Evolutionary conservation across 495 filamentous ascomycete genomes (phyloP).

Genomic region (Pseudomonodictys pantanalensis): DNA sequence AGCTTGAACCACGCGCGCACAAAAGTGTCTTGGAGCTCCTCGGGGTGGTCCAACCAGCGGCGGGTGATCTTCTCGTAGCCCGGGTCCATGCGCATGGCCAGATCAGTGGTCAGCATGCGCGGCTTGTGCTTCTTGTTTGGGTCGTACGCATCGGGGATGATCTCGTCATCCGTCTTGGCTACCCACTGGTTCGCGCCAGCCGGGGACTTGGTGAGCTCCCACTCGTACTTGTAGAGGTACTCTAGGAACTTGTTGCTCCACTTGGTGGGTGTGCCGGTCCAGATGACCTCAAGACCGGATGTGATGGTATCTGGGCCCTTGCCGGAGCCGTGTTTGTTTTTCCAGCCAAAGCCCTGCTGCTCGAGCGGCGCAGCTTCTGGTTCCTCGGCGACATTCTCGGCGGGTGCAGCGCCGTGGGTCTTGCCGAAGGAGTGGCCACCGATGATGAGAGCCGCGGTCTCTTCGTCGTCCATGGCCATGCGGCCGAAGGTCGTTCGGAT

Average conservation of each 20-base stretch:
- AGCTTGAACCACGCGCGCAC: slow-evolving; percentile 75
- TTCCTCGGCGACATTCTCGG: slow-evolving; percentile 58
- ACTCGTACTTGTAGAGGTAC: slow-evolving; percentile 73
- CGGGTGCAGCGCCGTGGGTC: slow-evolving; percentile 65
- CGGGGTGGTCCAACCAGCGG: slow-evolving; percentile 61
- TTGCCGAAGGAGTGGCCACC: slow-evolving; percentile 74
- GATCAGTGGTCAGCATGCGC: slow-evolving; percentile 66
- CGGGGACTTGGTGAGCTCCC: slow-evolving; percentile 70
- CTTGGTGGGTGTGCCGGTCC: slow-evolving; percentile 66
- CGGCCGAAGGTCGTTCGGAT: slow-evolving; percentile 69
- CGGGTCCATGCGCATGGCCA: slow-evolving; percentile 66
- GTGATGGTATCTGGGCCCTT: slow-evolving; percentile 68
- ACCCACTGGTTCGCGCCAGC: slow-evolving; percentile 71
- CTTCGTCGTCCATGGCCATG: slow-evolving; percentile 78
- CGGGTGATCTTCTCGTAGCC: slow-evolving; percentile 70
- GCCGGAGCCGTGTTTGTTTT: slow-evolving; percentile 55
- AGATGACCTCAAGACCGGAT: slow-evolving; percentile 68
- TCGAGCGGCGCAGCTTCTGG: slow-evolving; percentile 61
- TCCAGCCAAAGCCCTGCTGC: slow-evolving; percentile 67
- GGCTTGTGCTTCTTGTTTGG: slow-evolving; percentile 62
- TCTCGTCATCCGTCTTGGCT: slow-evolving; percentile 60
- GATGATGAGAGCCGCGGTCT: slow-evolving; percentile 71
- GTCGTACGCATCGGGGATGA: slow-evolving; percentile 68
- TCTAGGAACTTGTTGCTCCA: slow-evolving; percentile 67
- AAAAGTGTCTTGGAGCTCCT: slow-evolving; percentile 64